A percentile compares a stretch with the other conserved stretches of the same genome.
phyloP scores from a whole-genome alignment of 2,329 filamentous ascomycete genomes.

The Botrytis aclada region DNA sequence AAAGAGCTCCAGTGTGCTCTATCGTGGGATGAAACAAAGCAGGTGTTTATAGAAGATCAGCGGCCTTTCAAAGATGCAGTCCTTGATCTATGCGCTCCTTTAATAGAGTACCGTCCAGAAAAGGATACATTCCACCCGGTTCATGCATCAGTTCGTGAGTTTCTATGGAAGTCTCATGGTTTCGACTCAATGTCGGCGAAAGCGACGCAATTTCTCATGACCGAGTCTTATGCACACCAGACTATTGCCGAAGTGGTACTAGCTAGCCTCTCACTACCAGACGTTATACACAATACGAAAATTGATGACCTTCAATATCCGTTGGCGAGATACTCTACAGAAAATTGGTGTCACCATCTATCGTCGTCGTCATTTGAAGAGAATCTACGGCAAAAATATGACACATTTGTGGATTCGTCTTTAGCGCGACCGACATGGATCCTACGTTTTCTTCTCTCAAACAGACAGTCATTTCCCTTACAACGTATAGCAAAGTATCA shows the following conservation, averaged over 20 bases:
- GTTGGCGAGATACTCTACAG: constrained; percentile 6
- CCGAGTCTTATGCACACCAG: constrained; percentile 12
- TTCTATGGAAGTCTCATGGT: not conserved
- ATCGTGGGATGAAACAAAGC: constrained; percentile 3
- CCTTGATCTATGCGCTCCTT: constrained; percentile 1
- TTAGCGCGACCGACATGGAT: constrained; percentile 17
- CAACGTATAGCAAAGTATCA: constrained; percentile 16
- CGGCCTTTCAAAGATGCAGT: constrained; percentile 16
- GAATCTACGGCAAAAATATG: not conserved
- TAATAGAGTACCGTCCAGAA: constrained; percentile 14
- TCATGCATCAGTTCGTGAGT: constrained; percentile 13
- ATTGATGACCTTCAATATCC: constrained; percentile 13
- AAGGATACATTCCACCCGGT: not conserved
- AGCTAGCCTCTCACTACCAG: constrained; percentile 1
- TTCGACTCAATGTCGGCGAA: constrained; percentile 17
- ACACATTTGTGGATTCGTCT: not conserved
- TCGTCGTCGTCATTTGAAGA: constrained; percentile 2
- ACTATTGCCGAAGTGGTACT: not conserved
- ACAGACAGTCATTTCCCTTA: constrained; percentile 10
- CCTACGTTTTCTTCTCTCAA: constrained; percentile 1
- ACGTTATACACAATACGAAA: not conserved
- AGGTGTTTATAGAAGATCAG: constrained; percentile 6
- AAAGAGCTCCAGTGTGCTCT: constrained; percentile 15
- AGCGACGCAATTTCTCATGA: constrained; percentile 13
- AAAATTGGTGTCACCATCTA: constrained; percentile 17